These are phyloP conservation scores for Metschnikowia bowlesiae DNA, from an alignment of 805 yeast genomes.

Conservation along the genomic window DNA sequence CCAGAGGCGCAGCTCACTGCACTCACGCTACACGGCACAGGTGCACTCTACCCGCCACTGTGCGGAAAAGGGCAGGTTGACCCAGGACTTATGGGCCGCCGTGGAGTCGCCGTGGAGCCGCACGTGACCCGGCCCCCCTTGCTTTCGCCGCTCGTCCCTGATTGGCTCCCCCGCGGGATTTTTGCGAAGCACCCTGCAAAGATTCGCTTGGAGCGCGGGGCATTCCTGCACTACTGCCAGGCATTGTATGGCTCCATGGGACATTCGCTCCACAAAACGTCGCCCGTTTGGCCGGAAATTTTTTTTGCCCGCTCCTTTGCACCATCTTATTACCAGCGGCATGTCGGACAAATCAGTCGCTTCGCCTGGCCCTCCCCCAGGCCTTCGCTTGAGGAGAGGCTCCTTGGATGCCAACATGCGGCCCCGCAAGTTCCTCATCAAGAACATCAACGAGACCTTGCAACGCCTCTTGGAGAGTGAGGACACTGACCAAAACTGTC, in stretches of 20 bases:
- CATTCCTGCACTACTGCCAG: background rate
- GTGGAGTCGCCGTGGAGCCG: too few relatives aligned
- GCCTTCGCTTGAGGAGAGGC: slow-evolving; percentile 1
- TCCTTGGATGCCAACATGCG: slow-evolving; percentile 4
- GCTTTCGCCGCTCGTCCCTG: background rate
- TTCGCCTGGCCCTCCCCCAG: background rate
- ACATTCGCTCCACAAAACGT: background rate
- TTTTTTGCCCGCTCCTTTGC: background rate
- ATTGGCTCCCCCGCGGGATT: background rate
- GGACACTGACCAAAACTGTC: slow-evolving; percentile 81
- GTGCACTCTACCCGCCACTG: too few relatives aligned
- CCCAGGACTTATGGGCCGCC: too few relatives aligned
- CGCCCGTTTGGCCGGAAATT: background rate
- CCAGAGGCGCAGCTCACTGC: too few relatives aligned
- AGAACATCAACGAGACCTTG: slow-evolving; percentile 70
- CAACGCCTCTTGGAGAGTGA: slow-evolving; percentile 65
- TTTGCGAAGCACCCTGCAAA: background rate
- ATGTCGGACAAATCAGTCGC: background rate
- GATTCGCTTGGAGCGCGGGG: background rate
- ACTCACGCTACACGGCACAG: too few relatives aligned
- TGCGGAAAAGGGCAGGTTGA: too few relatives aligned
- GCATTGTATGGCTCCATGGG: background rate
- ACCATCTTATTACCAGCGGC: background rate
- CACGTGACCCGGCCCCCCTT: too few relatives aligned
- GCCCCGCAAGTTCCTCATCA: slow-evolving; percentile 59